These are phyloP conservation scores for Aspergillus cavernicola DNA, from an alignment of 495 filamentous ascomycete species.

Conservation along the genomic window DNA sequence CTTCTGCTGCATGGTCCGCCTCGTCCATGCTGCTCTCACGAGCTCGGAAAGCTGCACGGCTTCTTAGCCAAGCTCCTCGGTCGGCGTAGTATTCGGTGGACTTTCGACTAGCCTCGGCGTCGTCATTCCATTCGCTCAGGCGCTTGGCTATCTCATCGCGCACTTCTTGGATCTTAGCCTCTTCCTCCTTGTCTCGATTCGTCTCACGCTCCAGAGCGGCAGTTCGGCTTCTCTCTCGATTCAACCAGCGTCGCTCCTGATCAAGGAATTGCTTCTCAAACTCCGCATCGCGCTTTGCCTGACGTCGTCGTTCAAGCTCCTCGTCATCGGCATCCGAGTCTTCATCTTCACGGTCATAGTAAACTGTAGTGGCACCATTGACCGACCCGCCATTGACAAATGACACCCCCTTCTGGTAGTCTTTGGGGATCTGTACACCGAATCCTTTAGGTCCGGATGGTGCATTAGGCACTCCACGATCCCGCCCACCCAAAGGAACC, in stretches of 20 bases:
- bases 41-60: conserved; percentile 66
- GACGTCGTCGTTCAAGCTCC: conserved; percentile 72
- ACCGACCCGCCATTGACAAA: conserved; percentile 82
- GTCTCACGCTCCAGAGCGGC: conserved; percentile 81
- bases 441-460: conserved; percentile 75
- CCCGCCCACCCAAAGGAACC: conserved; percentile 81
- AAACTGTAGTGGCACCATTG: conserved; percentile 52
- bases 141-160: conserved; percentile 70
- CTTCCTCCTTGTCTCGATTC: conserved; percentile 72
- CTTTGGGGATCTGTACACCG: conserved; percentile 67
- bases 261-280: conserved; percentile 80
- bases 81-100: conserved; percentile 81
- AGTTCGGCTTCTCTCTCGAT: conserved; percentile 77
- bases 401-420: conserved; percentile 75
- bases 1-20: conserved; percentile 72
- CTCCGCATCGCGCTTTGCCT: conserved; percentile 67
- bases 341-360: conserved; percentile 70
- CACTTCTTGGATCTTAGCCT: conserved; percentile 48
- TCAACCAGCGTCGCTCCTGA: conserved; percentile 84
- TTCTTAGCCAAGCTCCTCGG: conserved; percentile 77
- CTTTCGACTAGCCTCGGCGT: conserved; percentile 70
- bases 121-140: conserved; percentile 84
- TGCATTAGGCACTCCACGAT: conserved; percentile 65
- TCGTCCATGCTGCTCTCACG: conserved; percentile 76
- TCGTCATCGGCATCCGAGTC: conserved; percentile 85